These are phyloP conservation scores for Ormosia emarginata DNA, from an alignment of 306 rosid species.

Conservation along the genomic window DNA sequence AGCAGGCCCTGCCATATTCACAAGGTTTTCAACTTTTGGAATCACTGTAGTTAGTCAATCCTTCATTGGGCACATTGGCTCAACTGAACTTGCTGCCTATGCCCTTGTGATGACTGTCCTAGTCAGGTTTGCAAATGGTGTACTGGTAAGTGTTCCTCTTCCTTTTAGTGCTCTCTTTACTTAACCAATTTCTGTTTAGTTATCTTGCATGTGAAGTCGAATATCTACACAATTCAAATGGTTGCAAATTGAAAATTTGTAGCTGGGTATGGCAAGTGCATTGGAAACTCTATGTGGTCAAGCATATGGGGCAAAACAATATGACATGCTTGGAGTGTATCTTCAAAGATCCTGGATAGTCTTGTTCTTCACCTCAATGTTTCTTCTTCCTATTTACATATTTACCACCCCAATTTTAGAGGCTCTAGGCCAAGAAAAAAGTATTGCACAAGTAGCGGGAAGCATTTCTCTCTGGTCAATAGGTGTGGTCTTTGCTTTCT, in stretches of 20 bases:
- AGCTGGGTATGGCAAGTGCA: constrained; percentile 80
- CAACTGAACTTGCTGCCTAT: constrained; percentile 52
- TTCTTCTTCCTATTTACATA: constrained; percentile 47
- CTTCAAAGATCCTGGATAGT: constrained; percentile 75
- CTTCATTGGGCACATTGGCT: constrained; percentile 53
- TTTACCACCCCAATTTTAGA: constrained; percentile 47
- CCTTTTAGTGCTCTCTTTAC: background rate
- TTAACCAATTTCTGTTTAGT: background rate
- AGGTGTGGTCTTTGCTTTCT: constrained; percentile 34
- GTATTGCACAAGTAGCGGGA: constrained; percentile 41
- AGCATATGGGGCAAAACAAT: constrained; percentile 59
- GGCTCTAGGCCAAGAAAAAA: constrained; percentile 47
- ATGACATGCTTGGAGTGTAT: constrained; percentile 59
- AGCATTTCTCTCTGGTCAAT: constrained; percentile 54
- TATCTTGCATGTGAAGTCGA: background rate
- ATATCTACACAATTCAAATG: background rate
- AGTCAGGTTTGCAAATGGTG: constrained; percentile 51
- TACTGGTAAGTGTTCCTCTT: constrained; percentile 32
- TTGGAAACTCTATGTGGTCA: constrained; percentile 67
- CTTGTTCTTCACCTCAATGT: constrained; percentile 24
- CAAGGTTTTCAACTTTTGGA: constrained; percentile 51
- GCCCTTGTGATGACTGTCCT: constrained; percentile 50
- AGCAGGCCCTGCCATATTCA: constrained; percentile 57
- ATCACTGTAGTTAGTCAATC: constrained; percentile 38
- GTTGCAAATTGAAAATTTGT: constrained; percentile 1